Conservation (phyloP, 2,329 filamentous ascomycete genomes). For the Colletotrichum falcatum region DNA sequence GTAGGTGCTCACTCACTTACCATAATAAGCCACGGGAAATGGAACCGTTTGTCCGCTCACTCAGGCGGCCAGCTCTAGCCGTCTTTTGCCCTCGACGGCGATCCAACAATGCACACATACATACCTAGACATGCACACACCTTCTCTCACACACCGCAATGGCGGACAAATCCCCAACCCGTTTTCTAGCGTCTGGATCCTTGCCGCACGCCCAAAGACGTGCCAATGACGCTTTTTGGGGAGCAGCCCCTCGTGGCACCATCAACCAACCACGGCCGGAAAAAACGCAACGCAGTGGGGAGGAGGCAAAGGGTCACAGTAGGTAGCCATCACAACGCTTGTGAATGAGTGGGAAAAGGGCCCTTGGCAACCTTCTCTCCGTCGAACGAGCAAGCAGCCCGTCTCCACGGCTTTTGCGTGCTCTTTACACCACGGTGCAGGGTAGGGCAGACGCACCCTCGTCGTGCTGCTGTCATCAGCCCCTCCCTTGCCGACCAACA, state of each 20-base stretch:
- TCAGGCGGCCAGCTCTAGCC: slow-evolving; percentile 6
- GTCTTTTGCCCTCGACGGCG: background rate
- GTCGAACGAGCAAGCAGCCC: background rate
- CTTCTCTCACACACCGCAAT: slow-evolving; percentile 14
- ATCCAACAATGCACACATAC: too few species aligned
- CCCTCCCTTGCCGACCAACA: slow-evolving; percentile 20
- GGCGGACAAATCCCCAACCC: slow-evolving; percentile 21
- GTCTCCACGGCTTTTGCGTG: background rate
- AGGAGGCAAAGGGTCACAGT: slow-evolving; percentile 29
- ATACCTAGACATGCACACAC: too few species aligned
- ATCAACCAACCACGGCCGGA: slow-evolving; percentile 22
- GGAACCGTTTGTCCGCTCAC: slow-evolving; percentile 13
- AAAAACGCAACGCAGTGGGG: slow-evolving; percentile 14
- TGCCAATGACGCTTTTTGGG: slow-evolving; percentile 21
- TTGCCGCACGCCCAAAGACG: slow-evolving; percentile 34
- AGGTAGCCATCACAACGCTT: slow-evolving; percentile 27
- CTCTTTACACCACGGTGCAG: background rate
- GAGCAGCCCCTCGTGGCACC: background rate
- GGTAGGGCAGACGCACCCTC: slow-evolving; percentile 1
- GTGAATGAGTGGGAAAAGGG: slow-evolving; percentile 9
- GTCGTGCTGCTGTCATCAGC: slow-evolving; percentile 17
- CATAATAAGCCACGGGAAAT: slow-evolving; percentile 6
- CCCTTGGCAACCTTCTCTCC: background rate
- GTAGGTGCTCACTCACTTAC: background rate
- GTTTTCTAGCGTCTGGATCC: slow-evolving; percentile 34